Percentiles rank a stretch among this genome's conserved stretches.
Conservation (phyloP, 1,284 basidiomycete genomes). For the Microbotryomycetes sp. region DNA sequence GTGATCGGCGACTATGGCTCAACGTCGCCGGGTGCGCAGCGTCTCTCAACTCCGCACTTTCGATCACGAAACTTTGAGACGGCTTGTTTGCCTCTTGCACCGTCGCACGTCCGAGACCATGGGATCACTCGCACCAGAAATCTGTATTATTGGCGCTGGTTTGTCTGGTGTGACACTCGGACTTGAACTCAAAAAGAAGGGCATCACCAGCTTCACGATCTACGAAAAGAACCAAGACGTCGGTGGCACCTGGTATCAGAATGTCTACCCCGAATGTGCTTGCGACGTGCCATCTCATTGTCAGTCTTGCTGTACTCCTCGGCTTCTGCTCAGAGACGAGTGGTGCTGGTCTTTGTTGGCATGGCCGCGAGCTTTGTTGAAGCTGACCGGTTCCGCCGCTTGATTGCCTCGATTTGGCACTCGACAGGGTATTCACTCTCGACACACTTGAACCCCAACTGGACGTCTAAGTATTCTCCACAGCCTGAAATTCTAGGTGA, state of each 20-base stretch:
- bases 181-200: slow-evolving; percentile 21
- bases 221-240: slow-evolving; percentile 9
- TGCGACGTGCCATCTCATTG: slow-evolving; percentile 20
- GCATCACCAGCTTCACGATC: slow-evolving; percentile 1
- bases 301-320: too few relatives aligned
- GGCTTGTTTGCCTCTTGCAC: not conserved
- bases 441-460: slow-evolving; percentile 52
- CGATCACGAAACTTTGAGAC: not conserved
- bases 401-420: not conserved
- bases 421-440: slow-evolving; percentile 53
- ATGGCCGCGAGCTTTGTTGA: not conserved
- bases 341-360: too few relatives aligned
- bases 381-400: not conserved
- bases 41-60: too few relatives aligned
- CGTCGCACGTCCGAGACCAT: not conserved
- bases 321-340: too few relatives aligned
- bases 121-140: not conserved
- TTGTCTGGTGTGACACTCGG: slow-evolving; percentile 17
- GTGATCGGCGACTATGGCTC: too few relatives aligned
- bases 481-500: slow-evolving; percentile 49
- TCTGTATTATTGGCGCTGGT: not conserved
- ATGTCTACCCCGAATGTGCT: slow-evolving; percentile 3
- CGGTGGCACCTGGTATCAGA: slow-evolving; percentile 26
- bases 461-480: slow-evolving; percentile 47
- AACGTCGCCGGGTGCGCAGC: too few relatives aligned